Percentiles rank a stretch among this genome's conserved stretches.
phyloP scores from a whole-genome alignment of 2,329 filamentous ascomycete species.

The Rutstroemia sydowiana region DNA sequence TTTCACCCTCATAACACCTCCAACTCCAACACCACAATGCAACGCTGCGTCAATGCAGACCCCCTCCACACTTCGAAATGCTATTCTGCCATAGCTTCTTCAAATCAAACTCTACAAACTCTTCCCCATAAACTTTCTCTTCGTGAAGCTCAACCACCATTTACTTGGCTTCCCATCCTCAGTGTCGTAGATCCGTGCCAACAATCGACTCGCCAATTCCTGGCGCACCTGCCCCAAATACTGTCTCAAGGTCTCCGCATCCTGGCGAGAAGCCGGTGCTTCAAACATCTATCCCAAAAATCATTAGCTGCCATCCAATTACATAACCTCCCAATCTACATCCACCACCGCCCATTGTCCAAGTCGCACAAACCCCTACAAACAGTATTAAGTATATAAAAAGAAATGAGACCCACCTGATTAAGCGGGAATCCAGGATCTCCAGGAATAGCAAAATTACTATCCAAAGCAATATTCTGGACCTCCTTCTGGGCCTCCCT shows the following conservation, averaged over 20 bases:
- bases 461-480: slow-evolving; percentile 83
- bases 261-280: slow-evolving; percentile 75
- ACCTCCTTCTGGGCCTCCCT: slow-evolving; percentile 65
- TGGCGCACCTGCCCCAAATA: slow-evolving; percentile 91
- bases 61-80: background rate
- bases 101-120: slow-evolving; percentile 46
- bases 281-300: slow-evolving; percentile 66
- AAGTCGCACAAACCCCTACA: background rate
- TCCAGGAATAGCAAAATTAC: slow-evolving; percentile 87
- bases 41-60: background rate
- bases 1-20: background rate
- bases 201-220: slow-evolving; percentile 74
- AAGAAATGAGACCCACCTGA: slow-evolving; percentile 49
- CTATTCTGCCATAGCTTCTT: background rate
- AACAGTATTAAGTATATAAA: background rate
- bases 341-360: background rate
- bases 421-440: slow-evolving; percentile 91
- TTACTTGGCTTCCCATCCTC: slow-evolving; percentile 55
- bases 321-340: background rate
- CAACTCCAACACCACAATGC: background rate
- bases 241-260: slow-evolving; percentile 80
- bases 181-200: slow-evolving; percentile 81
- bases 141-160: slow-evolving; percentile 99
- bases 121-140: slow-evolving; percentile 99
- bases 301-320: background rate